Percentiles rank a stretch among this genome's conserved stretches.
These are phyloP conservation scores for Aspergillus melleus DNA, from an alignment of 2,329 filamentous ascomycete species.

Conservation along the genomic window DNA sequence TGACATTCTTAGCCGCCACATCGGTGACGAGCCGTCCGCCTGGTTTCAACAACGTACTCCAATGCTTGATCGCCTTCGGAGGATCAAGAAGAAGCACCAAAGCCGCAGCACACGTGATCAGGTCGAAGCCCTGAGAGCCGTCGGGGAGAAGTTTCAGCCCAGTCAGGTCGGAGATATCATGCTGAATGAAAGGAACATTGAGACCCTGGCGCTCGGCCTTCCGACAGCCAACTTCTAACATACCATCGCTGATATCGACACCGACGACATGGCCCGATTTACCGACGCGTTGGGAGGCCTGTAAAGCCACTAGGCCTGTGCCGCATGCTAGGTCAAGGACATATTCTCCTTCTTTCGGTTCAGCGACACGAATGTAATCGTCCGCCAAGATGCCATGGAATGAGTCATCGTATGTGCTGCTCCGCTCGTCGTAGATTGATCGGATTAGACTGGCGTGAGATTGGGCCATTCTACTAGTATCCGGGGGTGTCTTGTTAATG, in stretches of 20 bases:
- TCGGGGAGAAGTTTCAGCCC: neutral
- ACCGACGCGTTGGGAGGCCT: neutral
- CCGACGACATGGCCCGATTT: neutral
- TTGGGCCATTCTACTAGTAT: neutral
- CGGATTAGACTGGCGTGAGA: neutral
- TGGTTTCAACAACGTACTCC: conserved; percentile 3
- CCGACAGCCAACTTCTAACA: conserved; percentile 4
- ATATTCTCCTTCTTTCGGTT: neutral
- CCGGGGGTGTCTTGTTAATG: no score
- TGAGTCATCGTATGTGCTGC: conserved; percentile 3
- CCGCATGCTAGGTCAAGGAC: conserved; percentile 8
- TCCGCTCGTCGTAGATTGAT: conserved; percentile 10
- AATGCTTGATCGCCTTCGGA: neutral
- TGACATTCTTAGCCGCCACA: conserved; percentile 7
- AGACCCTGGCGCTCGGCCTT: neutral
- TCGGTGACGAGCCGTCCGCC: conserved; percentile 7
- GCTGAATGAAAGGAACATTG: neutral
- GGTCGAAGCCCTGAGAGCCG: conserved; percentile 2
- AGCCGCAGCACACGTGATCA: conserved; percentile 9
- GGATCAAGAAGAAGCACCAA: conserved; percentile 7
- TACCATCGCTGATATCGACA: conserved; percentile 5
- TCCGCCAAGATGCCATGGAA: conserved; percentile 5
- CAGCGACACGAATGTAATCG: conserved; percentile 4
- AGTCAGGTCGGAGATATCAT: conserved; percentile 4
- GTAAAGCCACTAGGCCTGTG: conserved; percentile 4